Evolutionary conservation across 805 yeast species (phyloP).

Genomic region (Komagataella populi): DNA sequence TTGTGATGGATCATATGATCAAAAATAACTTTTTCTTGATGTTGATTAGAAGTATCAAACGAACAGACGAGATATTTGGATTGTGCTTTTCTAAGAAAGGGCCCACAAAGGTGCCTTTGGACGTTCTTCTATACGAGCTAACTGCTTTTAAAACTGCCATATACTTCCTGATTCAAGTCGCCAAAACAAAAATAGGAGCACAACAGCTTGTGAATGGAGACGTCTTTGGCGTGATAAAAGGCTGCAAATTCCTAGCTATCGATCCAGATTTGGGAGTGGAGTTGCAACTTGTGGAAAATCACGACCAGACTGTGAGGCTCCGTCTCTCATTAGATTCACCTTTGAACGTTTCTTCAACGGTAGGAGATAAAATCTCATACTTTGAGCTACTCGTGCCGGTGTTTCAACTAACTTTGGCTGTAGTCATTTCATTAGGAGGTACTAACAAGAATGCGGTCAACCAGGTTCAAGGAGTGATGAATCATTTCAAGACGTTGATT

Average conservation of each 20-base stretch:
- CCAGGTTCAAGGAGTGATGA: constrained; percentile 37
- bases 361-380: constrained; percentile 25
- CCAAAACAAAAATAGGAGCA: constrained; percentile 70
- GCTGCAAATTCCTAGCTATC: constrained; percentile 40
- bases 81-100: constrained; percentile 15
- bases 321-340: constrained; percentile 42
- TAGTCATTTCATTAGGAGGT: constrained; percentile 66
- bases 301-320: constrained; percentile 20
- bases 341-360: constrained; percentile 14
- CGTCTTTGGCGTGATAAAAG: constrained; percentile 46
- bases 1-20: constrained; percentile 46
- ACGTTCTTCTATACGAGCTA: constrained; percentile 53
- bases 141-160: constrained; percentile 66
- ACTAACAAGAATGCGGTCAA: constrained; percentile 46
- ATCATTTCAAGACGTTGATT: constrained; percentile 38
- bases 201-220: constrained; percentile 62
- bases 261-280: constrained; percentile 76
- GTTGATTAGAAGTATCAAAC: constrained; percentile 51
- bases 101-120: constrained; percentile 23
- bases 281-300: constrained; percentile 24
- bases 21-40: constrained; percentile 53
- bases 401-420: constrained; percentile 57
- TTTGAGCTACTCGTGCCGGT: constrained; percentile 62
- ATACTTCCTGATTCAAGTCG: constrained; percentile 57
- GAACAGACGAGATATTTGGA: constrained; percentile 51